Evolutionary conservation across 495 filamentous ascomycete genomes (phyloP).

Genomic region (Cairneyella variabilis): DNA sequence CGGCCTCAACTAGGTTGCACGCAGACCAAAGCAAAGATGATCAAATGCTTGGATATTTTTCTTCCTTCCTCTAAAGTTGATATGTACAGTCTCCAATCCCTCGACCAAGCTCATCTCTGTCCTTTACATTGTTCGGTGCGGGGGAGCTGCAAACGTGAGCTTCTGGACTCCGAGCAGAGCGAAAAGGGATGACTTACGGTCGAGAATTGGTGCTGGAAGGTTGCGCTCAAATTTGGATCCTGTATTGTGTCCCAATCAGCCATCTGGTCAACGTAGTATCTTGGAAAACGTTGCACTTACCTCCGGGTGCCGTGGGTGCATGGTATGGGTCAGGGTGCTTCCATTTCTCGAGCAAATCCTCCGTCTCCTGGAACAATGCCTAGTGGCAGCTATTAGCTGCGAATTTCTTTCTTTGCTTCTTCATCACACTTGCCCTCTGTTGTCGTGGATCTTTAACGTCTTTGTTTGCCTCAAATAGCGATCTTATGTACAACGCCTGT

Average conservation of each 20-base stretch:
- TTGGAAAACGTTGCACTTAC: constrained; percentile 46
- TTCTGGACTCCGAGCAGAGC: background rate
- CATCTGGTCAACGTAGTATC: background rate
- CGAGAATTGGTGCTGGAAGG: constrained; percentile 69
- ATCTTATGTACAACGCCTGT: constrained; percentile 92
- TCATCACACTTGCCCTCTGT: constrained; percentile 61
- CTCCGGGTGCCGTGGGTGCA: constrained; percentile 87
- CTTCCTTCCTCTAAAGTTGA: too few species aligned
- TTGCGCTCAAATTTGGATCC: constrained; percentile 97
- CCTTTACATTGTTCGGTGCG: constrained; percentile 27
- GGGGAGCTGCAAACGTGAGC: constrained; percentile 36
- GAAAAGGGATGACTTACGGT: constrained; percentile 57
- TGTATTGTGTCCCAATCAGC: constrained; percentile 29
- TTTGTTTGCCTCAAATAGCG: constrained; percentile 91
- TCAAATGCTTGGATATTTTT: too few species aligned
- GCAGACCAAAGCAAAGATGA: too few species aligned
- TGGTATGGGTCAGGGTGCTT: constrained; percentile 95
- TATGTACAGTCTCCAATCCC: constrained; percentile 13
- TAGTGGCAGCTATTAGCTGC: too few species aligned
- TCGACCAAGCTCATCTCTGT: background rate
- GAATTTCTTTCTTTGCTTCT: too few species aligned
- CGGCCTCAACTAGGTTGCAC: too few species aligned
- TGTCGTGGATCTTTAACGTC: constrained; percentile 81
- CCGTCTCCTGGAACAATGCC: constrained; percentile 80
- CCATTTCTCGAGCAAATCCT: constrained; percentile 85